These are phyloP conservation scores for Aspergillus cejpii DNA, from an alignment of 2,329 filamentous ascomycete genomes.

Conservation along the genomic window DNA sequence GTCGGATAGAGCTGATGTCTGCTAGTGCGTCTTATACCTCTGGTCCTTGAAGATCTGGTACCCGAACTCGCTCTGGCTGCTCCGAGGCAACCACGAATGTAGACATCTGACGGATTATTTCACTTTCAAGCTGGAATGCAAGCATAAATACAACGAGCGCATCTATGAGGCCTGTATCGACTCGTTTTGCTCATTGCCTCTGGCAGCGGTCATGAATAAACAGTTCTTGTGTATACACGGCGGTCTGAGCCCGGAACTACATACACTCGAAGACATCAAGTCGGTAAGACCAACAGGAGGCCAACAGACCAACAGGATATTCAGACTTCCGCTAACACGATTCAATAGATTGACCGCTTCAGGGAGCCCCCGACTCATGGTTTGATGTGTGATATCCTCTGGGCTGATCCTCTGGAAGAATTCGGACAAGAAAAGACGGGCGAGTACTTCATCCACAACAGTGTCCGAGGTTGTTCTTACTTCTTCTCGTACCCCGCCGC, in stretches of 20 bases:
- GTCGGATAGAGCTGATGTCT: slow-evolving; percentile 8
- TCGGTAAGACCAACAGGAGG: slow-evolving; percentile 54
- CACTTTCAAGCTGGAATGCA: slow-evolving; percentile 99
- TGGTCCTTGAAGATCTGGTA: slow-evolving; percentile 99
- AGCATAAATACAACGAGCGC: slow-evolving; percentile 96
- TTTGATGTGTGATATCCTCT: slow-evolving; percentile 98
- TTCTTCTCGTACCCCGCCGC: slow-evolving; percentile 98
- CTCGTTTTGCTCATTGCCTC: slow-evolving; percentile 86
- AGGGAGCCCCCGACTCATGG: slow-evolving; percentile 94
- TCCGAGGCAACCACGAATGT: slow-evolving; percentile 97
- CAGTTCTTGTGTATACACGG: slow-evolving; percentile 98
- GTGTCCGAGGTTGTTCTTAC: slow-evolving; percentile 96
- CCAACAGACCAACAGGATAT: neutral
- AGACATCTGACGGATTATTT: slow-evolving; percentile 99
- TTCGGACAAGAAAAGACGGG: slow-evolving; percentile 98
- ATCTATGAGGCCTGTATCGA: slow-evolving; percentile 98
- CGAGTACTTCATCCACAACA: slow-evolving; percentile 96
- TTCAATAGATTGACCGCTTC: slow-evolving; percentile 81
- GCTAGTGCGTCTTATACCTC: slow-evolving; percentile 86
- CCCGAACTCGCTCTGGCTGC: slow-evolving; percentile 90
- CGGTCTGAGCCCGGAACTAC: slow-evolving; percentile 88
- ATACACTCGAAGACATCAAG: slow-evolving; percentile 91
- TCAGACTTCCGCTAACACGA: slow-evolving; percentile 16
- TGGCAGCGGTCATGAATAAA: slow-evolving; percentile 99
- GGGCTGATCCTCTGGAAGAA: slow-evolving; percentile 96